Percentiles rank a stretch among this genome's conserved stretches.
phyloP scores from a whole-genome alignment of 2,329 filamentous ascomycete genomes.

The Teratosphaeria destructans region DNA sequence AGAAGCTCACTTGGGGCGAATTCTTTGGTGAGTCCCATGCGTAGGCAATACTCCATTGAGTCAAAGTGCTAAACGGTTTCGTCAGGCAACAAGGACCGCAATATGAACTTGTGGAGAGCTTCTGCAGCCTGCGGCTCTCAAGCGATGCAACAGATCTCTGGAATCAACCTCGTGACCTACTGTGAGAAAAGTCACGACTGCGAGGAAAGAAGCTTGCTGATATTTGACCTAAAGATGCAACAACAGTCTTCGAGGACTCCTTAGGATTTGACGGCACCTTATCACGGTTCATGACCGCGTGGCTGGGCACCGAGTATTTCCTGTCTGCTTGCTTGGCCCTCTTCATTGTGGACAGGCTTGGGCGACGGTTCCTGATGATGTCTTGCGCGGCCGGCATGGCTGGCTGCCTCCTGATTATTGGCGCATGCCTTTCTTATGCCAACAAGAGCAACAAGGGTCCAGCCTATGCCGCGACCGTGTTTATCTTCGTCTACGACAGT shows the following conservation, averaged over 20 bases:
- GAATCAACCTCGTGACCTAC: not conserved
- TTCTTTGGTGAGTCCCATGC: not conserved
- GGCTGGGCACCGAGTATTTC: constrained; percentile 17
- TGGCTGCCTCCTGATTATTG: constrained; percentile 14
- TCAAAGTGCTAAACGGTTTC: not conserved
- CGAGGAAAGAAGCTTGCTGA: not conserved
- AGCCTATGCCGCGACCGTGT: constrained; percentile 21
- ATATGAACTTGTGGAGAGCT: not conserved
- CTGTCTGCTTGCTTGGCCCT: constrained; percentile 13
- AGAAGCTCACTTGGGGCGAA: not conserved
- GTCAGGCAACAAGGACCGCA: not conserved
- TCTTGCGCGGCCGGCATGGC: constrained; percentile 18
- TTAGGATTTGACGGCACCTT: not conserved
- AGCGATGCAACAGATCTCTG: not conserved
- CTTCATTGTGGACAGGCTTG: constrained; percentile 10
- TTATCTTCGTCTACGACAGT: constrained; percentile 21
- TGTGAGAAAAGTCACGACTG: not conserved
- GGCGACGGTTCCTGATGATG: constrained; percentile 12
- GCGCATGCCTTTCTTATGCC: constrained; percentile 7
- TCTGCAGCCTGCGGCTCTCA: not conserved
- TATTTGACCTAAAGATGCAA: not conserved
- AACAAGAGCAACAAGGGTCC: constrained; percentile 6
- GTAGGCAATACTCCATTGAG: not conserved
- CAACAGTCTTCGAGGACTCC: not conserved
- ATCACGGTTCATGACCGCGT: constrained; percentile 9